phyloP scores from a whole-genome alignment of 192 early-diverging fungal species.

The Paraglomus occultum region DNA sequence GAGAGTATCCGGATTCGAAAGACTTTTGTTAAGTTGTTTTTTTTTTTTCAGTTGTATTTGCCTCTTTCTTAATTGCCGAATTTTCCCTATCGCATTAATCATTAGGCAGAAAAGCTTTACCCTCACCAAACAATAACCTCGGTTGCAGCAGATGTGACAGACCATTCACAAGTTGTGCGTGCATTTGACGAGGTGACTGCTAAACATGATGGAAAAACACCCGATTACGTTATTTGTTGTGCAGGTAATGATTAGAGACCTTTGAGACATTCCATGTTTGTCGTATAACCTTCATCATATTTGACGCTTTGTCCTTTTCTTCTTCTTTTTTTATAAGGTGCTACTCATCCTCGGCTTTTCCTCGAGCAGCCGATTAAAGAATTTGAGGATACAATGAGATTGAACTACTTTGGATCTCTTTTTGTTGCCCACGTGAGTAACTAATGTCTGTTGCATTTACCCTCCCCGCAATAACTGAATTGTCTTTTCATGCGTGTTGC shows the following conservation, averaged over 20 bases:
- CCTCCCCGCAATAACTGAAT: background rate
- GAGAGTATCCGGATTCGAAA: too few relatives aligned
- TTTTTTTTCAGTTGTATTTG: too few relatives aligned
- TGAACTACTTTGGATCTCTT: constrained; percentile 68
- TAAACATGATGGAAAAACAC: constrained; percentile 47
- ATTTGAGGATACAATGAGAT: constrained; percentile 53
- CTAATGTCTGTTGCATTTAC: background rate
- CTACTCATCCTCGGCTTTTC: constrained; percentile 60
- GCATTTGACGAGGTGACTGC: constrained; percentile 58
- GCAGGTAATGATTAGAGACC: constrained; percentile 43
- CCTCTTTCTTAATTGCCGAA: too few relatives aligned
- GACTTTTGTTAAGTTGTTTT: too few relatives aligned
- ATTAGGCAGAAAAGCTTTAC: constrained; percentile 21
- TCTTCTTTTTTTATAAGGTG: constrained; percentile 28
- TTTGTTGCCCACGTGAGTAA: constrained; percentile 62
- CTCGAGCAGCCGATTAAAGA: constrained; percentile 57
- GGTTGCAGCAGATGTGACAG: constrained; percentile 64
- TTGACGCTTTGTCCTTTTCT: background rate
- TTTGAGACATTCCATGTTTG: background rate
- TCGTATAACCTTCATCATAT: constrained; percentile 30
- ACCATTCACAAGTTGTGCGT: constrained; percentile 45
- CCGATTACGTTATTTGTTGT: constrained; percentile 56
- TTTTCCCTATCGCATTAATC: too few relatives aligned
- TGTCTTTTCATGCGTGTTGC: background rate
- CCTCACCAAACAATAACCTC: constrained; percentile 47